Evolutionary conservation across 148 eudicot genomes (phyloP), one percentile per base, ranked within the genome.

Genomic region (Pouteria glomerata): DNA sequence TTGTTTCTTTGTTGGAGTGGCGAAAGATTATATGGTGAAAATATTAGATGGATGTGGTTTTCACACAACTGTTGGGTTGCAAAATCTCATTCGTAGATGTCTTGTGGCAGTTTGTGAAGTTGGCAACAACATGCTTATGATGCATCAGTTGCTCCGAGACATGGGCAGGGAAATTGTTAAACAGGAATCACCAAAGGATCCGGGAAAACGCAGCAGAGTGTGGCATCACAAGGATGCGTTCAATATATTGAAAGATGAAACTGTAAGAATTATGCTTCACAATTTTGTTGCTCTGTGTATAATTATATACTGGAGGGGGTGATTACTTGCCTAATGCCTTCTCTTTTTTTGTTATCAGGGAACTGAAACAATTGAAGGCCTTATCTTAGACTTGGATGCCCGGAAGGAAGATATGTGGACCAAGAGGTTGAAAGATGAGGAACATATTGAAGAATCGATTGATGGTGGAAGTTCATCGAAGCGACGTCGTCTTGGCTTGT

Each of bases 181-280:
- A 21, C 53, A 45, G 26, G 69, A 65, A 26, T 45, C 69, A 27
- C 69, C 53, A 2, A n/a, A 65, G 1, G 69, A 65, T 14, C 69
- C 69, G 27, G 69, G 69, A 34, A 45, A 42, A 29, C 37, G 55
- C 15, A 65, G 69, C 35, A 65, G 27, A 45, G 11, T 65, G 55
- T 65, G 53, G 0, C 35, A 65, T 27, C 53, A 27, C 16, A 4
- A 44, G 37, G 69, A 65, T 45, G 44, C 69, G n/a, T 45, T 65
- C 8, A 35, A 65, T 44, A 37, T 65, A 41, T 29, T 65, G 55
- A 65, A 26, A 27, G 3, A 45, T 0, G 27, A 65, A 65, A 35
- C 44, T 45, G 69, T 66, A 45, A 66, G 69, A 44, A 7, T 12
- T 47, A 27, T 21, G 8, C 2, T 6, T 27, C 15, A n/a, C n/a